Evolutionary conservation across 169 alveolate species (phyloP).

Genomic region (Cyclospora cayetanensis): DNA sequence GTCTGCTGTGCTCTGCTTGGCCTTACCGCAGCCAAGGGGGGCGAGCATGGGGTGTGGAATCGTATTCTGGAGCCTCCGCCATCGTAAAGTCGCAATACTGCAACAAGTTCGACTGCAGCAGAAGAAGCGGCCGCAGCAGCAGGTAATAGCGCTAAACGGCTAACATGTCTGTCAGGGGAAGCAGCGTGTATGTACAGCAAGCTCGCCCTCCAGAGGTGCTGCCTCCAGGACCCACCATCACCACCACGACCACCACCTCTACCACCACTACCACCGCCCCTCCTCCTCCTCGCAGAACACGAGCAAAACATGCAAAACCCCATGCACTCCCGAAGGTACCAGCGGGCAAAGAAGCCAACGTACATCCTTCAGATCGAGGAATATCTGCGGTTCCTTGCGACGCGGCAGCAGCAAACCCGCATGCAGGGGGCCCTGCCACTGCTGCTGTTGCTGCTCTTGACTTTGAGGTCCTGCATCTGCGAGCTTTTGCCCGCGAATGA

Average conservation of each 20-base stretch:
- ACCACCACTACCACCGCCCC: no score
- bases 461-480: background rate
- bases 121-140: slow-evolving; percentile 45
- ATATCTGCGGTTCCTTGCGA: slow-evolving; percentile 14
- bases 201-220: no score
- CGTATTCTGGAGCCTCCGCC: slow-evolving; percentile 48
- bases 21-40: slow-evolving; percentile 36
- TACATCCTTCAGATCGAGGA: slow-evolving; percentile 51
- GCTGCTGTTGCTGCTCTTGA: slow-evolving; percentile 23
- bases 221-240: no score
- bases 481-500: no score
- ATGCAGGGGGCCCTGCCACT: background rate
- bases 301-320: no score
- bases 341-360: no score
- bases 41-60: background rate
- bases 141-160: no score
- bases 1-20: background rate
- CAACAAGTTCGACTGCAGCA: slow-evolving; percentile 54
- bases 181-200: no score
- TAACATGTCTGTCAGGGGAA: no score
- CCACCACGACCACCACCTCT: no score
- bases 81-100: slow-evolving; percentile 70
- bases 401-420: background rate
- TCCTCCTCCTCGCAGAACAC: no score
- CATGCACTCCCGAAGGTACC: no score